Evolutionary conservation across 805 yeast genomes (phyloP), one percentile per base, ranked within the genome.

Genomic region (Zygoascus biomembranicola): DNA sequence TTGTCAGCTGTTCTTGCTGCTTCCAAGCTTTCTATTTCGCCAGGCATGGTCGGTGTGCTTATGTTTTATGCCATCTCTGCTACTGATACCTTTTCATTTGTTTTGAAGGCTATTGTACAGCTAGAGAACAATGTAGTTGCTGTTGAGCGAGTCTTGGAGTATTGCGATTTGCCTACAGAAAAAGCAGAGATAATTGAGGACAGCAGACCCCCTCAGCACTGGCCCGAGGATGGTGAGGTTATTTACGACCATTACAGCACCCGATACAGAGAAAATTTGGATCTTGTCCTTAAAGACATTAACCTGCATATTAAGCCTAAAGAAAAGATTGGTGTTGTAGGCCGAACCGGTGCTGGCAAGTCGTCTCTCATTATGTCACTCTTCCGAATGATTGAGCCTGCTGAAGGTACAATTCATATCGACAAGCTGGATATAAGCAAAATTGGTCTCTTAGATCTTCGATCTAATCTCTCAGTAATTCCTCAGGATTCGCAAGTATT

Each of bases 81-180:
- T 46, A 90, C 97, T 0, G 90, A 87, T 66, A 77, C 92, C 4
- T 78, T 90, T 70, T 86, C 86, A 65, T 87, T 94, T 90, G 86
- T 90, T 67, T 95, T 90, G 39, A 77, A 95, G 73, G 85, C 87
- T 89, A 82, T 95, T 5, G 97, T 90, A 51, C 96, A 88, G 63
- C 89, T 90, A 47, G 98, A 90, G 69, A 87, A 96, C 5, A 87
- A 86, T 67, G 87, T 90, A 69, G 97, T 90, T 35, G 84, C 94
- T 9, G 94, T 90, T 41, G 97, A 90, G 70, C 81, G 47, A 16
- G 59, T 59, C 13, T 58, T 69, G 42, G 62, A 62, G 52, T 63
- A 69, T 53, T 69, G 67, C 26, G 66, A 69, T 35, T 57, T 69
- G 53, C 58, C 60, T 18, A 64, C 66, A 58, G 97, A 90, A 70